Evolutionary conservation across 768 basidiomycete genomes (phyloP).

Genomic region (Pleurotus giganteus): DNA sequence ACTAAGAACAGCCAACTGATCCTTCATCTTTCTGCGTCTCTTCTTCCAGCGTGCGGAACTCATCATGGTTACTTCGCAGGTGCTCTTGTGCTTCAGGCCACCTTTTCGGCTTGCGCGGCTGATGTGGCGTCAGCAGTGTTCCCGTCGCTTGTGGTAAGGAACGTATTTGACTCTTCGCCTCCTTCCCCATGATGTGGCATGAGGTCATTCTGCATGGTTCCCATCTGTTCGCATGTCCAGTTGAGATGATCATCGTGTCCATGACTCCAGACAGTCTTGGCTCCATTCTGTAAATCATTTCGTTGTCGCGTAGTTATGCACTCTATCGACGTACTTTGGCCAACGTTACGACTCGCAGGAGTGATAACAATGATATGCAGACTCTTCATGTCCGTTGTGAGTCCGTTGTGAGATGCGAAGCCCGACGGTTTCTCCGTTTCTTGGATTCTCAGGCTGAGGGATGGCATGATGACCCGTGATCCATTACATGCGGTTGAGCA

Average conservation of each 20-base stretch:
- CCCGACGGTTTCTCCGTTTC: too few species aligned
- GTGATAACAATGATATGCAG: background rate
- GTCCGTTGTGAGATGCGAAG: too few species aligned
- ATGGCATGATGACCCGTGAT: background rate
- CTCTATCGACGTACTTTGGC: too few species aligned
- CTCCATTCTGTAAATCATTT: background rate
- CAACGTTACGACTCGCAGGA: too few species aligned
- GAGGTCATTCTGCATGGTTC: background rate
- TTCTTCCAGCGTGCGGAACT: background rate
- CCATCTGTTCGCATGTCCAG: background rate
- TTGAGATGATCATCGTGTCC: background rate
- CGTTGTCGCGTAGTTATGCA: background rate
- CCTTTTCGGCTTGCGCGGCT: background rate
- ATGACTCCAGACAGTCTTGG: background rate
- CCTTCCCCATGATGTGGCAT: background rate
- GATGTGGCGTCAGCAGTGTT: background rate
- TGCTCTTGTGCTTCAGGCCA: background rate
- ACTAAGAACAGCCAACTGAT: conserved; percentile 18
- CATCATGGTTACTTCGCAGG: background rate
- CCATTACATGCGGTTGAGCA: background rate
- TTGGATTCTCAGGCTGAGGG: too few species aligned
- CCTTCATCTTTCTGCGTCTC: background rate
- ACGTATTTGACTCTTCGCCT: background rate
- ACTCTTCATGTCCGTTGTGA: too few species aligned
- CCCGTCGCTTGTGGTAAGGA: conserved; percentile 1